These are phyloP conservation scores for Andrographis paniculata DNA, from an alignment of 305 asterid genomes.

Conservation along the genomic window DNA sequence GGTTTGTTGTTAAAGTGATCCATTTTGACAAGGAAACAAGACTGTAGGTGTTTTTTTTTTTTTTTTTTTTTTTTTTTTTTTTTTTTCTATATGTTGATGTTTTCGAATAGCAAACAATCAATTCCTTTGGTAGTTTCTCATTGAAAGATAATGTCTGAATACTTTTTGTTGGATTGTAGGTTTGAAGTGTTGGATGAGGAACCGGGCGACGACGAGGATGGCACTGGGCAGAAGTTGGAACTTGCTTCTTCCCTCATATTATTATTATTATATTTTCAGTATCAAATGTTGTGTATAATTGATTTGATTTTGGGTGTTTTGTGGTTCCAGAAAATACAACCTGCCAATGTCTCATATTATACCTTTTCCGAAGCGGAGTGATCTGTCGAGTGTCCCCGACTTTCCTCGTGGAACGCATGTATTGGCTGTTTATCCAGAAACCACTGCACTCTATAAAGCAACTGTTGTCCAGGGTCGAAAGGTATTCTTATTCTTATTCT, in stretches of 20 bases:
- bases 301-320: constrained; percentile 7
- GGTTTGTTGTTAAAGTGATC: constrained; percentile 92
- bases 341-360: constrained; percentile 82
- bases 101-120: too few relatives aligned
- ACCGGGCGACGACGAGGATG: constrained; percentile 97
- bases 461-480: constrained; percentile 84
- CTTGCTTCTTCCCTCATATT: constrained; percentile 6
- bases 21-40: constrained; percentile 92
- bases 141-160: too few relatives aligned
- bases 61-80: too few relatives aligned
- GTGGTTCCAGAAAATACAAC: constrained; percentile 73
- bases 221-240: constrained; percentile 73
- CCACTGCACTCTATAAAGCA: constrained; percentile 93
- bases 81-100: too few relatives aligned
- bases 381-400: constrained; percentile 61
- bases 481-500: constrained; percentile 41
- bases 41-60: constrained; percentile 68
- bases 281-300: background rate
- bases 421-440: constrained; percentile 93
- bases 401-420: constrained; percentile 81
- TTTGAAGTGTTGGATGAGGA: constrained; percentile 96
- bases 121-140: too few relatives aligned
- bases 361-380: constrained; percentile 80
- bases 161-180: constrained; percentile 33
- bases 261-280: background rate